phyloP scores from a whole-genome alignment of 1,284 basidiomycete genomes.

The Neolentinus lepideus region DNA sequence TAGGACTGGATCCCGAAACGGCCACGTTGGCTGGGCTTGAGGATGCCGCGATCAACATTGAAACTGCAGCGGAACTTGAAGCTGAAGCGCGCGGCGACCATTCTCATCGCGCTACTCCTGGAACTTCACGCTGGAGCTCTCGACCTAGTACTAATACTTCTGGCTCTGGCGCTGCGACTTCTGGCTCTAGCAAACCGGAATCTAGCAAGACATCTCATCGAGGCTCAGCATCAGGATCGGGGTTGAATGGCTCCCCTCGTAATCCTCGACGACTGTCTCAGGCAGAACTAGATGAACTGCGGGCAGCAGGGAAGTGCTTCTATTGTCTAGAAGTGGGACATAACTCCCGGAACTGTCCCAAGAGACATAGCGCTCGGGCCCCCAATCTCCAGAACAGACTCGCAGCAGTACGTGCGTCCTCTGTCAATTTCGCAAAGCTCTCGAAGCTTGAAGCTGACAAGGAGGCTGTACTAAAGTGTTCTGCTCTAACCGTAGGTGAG shows the following conservation, averaged over 20 bases:
- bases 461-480: not conserved
- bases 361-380: not conserved
- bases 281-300: constrained; percentile 9
- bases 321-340: constrained; percentile 15
- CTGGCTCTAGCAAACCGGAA: not conserved
- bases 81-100: not conserved
- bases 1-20: not conserved
- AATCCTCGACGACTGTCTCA: not conserved
- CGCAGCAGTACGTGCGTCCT: not conserved
- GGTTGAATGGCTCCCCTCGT: too few relatives aligned
- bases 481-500: not conserved
- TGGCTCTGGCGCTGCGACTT: not conserved
- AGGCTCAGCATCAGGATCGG: too few relatives aligned
- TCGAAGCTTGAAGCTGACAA: not conserved
- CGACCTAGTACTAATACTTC: too few relatives aligned
- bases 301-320: constrained; percentile 14
- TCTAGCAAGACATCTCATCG: too few relatives aligned
- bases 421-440: not conserved
- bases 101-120: not conserved
- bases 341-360: constrained; percentile 12
- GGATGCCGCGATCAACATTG: not conserved
- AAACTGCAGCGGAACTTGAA: not conserved
- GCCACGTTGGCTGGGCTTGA: not conserved
- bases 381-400: not conserved
- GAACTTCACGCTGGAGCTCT: too few relatives aligned